A percentile compares a stretch with the other conserved stretches of the same genome.
Evolutionary conservation across 345 rosid genomes (phyloP).

Genomic region (Eucalyptus sp.): DNA sequence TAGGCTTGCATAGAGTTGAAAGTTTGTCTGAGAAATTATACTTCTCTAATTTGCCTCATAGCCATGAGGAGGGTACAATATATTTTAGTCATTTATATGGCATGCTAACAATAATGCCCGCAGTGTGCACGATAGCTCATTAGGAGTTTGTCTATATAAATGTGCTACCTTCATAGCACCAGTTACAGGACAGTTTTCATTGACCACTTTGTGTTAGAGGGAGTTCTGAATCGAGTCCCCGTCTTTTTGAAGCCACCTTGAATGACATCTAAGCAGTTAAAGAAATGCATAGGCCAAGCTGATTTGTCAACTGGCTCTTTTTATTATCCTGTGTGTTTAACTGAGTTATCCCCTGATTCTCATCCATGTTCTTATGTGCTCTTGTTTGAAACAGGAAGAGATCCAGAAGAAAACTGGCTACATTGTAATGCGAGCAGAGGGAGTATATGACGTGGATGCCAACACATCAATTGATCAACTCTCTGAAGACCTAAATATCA

Average conservation of each 20-base stretch:
- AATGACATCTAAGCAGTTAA: not conserved
- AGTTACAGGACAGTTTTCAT: not conserved
- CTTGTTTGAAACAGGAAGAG: slow-evolving; percentile 65
- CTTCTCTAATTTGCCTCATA: not conserved
- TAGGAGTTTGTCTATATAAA: not conserved
- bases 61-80: not conserved
- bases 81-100: not conserved
- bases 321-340: not conserved
- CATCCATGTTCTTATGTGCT: not conserved
- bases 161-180: not conserved
- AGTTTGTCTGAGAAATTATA: not conserved
- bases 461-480: slow-evolving; percentile 96
- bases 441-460: slow-evolving; percentile 92
- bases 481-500: slow-evolving; percentile 82
- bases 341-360: not conserved
- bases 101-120: not conserved
- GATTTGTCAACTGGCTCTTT: not conserved
- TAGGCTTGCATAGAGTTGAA: not conserved
- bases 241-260: not conserved
- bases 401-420: slow-evolving; percentile 98
- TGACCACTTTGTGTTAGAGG: not conserved
- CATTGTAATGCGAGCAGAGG: slow-evolving; percentile 94
- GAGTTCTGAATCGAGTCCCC: not conserved
- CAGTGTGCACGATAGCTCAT: not conserved
- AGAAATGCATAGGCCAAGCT: not conserved